These are phyloP conservation scores for Trametes hirsuta DNA, from an alignment of 1,284 basidiomycete genomes.

Conservation along the genomic window DNA sequence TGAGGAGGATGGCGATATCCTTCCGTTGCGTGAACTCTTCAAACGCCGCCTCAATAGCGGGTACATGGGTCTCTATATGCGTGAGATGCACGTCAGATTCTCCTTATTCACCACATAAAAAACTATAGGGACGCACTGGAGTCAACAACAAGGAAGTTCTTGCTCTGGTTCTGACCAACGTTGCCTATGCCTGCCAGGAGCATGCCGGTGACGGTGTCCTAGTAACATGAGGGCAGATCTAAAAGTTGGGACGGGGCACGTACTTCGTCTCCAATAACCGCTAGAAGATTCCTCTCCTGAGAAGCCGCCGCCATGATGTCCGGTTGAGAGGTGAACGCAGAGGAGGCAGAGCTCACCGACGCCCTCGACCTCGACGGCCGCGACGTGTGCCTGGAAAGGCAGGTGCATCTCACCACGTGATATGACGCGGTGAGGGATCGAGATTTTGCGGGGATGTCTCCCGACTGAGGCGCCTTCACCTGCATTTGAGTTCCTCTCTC, in stretches of 20 bases:
- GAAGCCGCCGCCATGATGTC: constrained; percentile 48
- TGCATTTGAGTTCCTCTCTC: background rate
- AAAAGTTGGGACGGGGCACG: background rate
- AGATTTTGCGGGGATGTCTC: constrained; percentile 1
- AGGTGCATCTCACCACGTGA: constrained; percentile 22
- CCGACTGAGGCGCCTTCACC: background rate
- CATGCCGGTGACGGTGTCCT: constrained; percentile 96
- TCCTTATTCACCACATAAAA: no score
- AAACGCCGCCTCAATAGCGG: constrained; percentile 87
- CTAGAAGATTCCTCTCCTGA: constrained; percentile 87
- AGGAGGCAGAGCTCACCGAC: constrained; percentile 8
- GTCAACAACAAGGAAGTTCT: constrained; percentile 96
- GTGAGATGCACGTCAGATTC: background rate
- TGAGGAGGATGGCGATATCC: constrained; percentile 93
- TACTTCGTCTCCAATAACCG: constrained; percentile 96
- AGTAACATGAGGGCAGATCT: constrained; percentile 7
- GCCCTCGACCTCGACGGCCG: constrained; percentile 2
- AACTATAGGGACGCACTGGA: constrained; percentile 59
- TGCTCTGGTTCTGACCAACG: constrained; percentile 85
- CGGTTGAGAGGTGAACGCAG: background rate
- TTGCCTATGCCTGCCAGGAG: constrained; percentile 92
- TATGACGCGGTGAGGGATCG: constrained; percentile 22
- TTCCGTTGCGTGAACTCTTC: constrained; percentile 91
- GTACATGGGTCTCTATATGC: constrained; percentile 81
- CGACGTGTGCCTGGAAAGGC: constrained; percentile 9